phyloP scores from a whole-genome alignment of 2,329 filamentous ascomycete species.

The Penicillium janthinellum region DNA sequence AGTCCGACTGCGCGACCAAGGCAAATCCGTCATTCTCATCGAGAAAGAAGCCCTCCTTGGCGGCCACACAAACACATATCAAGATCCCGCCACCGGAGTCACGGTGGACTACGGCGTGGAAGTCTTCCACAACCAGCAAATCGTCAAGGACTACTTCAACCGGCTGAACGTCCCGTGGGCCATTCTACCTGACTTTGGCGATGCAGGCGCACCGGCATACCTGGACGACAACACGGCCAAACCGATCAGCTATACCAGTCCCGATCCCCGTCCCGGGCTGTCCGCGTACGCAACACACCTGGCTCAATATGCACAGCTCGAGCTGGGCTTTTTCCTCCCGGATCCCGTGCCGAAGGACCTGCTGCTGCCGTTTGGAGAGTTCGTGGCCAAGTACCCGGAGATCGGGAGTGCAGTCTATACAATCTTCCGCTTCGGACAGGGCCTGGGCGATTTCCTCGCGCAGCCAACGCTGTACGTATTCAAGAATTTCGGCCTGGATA shows the following conservation, averaged over 20 bases:
- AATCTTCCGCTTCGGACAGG: slow-evolving; percentile 48
- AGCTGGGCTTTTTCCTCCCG: slow-evolving; percentile 40
- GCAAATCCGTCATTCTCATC: slow-evolving; percentile 38
- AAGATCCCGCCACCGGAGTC: slow-evolving; percentile 28
- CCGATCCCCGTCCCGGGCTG: slow-evolving; percentile 1
- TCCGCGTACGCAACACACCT: slow-evolving; percentile 34
- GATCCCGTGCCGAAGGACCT: slow-evolving; percentile 50
- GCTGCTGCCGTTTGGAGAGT: slow-evolving; percentile 51
- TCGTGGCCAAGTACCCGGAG: slow-evolving; percentile 50
- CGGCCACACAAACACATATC: slow-evolving; percentile 37
- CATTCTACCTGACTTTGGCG: slow-evolving; percentile 12
- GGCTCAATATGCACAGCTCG: slow-evolving; percentile 20
- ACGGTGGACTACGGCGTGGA: slow-evolving; percentile 38
- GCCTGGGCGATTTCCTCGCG: slow-evolving; percentile 39
- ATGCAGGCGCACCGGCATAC: slow-evolving; percentile 17
- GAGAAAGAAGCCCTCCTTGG: slow-evolving; percentile 40
- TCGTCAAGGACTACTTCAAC: slow-evolving; percentile 32
- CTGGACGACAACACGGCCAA: slow-evolving; percentile 27
- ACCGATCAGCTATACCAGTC: slow-evolving; percentile 15
- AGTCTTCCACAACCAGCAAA: slow-evolving; percentile 36
- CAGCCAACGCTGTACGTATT: slow-evolving; percentile 21
- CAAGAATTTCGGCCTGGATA: slow-evolving; percentile 16
- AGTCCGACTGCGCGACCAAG: slow-evolving; percentile 29
- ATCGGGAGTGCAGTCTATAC: slow-evolving; percentile 47
- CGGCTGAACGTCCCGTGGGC: slow-evolving; percentile 30